Percentiles rank a stretch among this genome's conserved stretches.
Conservation (phyloP, 208 protist genomes). For the Acanthamoeba triangularis region DNA sequence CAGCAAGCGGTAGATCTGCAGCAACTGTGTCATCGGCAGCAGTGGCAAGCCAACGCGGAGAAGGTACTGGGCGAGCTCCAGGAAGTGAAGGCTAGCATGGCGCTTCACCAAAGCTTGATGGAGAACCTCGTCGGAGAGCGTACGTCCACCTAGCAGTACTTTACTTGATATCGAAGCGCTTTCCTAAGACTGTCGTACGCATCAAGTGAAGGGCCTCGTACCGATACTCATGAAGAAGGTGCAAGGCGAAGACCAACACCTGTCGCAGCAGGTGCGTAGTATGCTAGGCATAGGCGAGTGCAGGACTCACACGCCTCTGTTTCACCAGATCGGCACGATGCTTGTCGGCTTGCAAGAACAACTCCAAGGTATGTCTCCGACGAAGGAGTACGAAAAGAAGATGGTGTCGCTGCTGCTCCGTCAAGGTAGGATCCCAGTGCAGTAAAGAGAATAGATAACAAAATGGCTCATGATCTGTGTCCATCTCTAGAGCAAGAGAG, state of each 20-base stretch:
- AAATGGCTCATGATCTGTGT: too few species aligned
- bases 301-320: too few species aligned
- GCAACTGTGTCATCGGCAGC: background rate
- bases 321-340: too few species aligned
- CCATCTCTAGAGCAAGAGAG: background rate
- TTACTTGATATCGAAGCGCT: background rate
- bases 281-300: too few species aligned
- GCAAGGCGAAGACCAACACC: background rate
- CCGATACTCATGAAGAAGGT: background rate
- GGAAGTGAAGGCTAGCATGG: background rate
- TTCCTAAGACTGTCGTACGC: background rate
- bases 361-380: too few species aligned
- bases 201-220: background rate
- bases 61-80: background rate
- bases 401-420: too few species aligned
- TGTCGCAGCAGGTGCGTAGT: background rate
- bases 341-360: too few species aligned
- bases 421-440: too few species aligned
- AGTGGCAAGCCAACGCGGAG: conserved; percentile 16
- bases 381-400: too few species aligned
- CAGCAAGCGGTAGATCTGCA: background rate
- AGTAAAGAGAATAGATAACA: too few species aligned
- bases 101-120: background rate
- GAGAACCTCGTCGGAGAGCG: background rate
- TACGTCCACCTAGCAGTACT: background rate